These are phyloP conservation scores for Penicillium simplicissimum DNA, from an alignment of 495 filamentous ascomycete genomes.

Conservation along the genomic window DNA sequence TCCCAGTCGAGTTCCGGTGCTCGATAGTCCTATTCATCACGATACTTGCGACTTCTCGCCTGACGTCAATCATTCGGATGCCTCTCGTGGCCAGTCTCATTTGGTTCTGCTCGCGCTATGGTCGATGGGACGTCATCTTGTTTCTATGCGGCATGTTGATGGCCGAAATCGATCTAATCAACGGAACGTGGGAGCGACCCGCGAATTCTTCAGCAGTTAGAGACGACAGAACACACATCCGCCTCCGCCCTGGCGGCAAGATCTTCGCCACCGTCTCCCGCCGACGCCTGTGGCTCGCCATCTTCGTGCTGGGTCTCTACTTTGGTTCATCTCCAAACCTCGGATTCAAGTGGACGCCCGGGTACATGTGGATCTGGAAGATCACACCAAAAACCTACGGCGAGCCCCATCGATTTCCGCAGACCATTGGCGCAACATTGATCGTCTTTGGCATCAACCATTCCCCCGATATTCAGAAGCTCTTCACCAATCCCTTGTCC, in stretches of 20 bases:
- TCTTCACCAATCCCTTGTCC: conserved; percentile 57
- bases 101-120: conserved; percentile 57
- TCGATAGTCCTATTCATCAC: conserved; percentile 66
- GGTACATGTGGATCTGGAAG: conserved; percentile 44
- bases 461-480: conserved; percentile 49
- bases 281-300: conserved; percentile 55
- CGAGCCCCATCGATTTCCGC: conserved; percentile 47
- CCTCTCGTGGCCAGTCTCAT: conserved; percentile 45
- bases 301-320: conserved; percentile 46
- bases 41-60: conserved; percentile 55
- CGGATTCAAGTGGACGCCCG: conserved; percentile 47
- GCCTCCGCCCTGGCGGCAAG: conserved; percentile 26
- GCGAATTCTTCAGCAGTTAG: background rate
- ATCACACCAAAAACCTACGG: conserved; percentile 45
- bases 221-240: conserved; percentile 28
- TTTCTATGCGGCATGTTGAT: conserved; percentile 62
- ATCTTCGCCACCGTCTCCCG: conserved; percentile 42
- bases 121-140: conserved; percentile 59
- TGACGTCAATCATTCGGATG: conserved; percentile 49
- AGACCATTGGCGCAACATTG: conserved; percentile 54
- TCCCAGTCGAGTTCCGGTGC: conserved; percentile 68
- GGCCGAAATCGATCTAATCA: conserved; percentile 57
- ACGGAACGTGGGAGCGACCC: conserved; percentile 42
- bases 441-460: conserved; percentile 59
- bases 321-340: conserved; percentile 46